phyloP scores from a whole-genome alignment of 352 stramenopile species.

The Pythium graminicola region DNA sequence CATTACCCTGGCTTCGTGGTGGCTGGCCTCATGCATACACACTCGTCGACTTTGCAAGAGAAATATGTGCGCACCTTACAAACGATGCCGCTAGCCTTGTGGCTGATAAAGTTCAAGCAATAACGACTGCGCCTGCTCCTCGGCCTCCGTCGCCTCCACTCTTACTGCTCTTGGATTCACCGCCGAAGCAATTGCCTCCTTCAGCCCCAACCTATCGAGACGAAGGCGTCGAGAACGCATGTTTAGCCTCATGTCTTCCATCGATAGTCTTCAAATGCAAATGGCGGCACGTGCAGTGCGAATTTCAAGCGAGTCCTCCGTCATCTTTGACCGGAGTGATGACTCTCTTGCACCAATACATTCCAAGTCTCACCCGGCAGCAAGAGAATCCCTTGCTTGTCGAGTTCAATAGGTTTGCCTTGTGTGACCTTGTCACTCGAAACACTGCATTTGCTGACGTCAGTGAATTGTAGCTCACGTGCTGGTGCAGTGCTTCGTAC shows the following conservation, averaged over 20 bases:
- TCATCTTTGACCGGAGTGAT: slow-evolving; percentile 27
- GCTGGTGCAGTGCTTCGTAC: background rate
- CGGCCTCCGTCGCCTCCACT: slow-evolving; percentile 18
- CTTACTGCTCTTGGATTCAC: slow-evolving; percentile 4
- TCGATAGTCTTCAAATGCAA: slow-evolving; percentile 60
- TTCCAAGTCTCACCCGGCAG: slow-evolving; percentile 25
- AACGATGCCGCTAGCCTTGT: too few relatives aligned
- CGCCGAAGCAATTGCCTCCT: slow-evolving; percentile 18
- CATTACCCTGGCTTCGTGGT: slow-evolving; percentile 46
- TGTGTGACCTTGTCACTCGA: too few relatives aligned
- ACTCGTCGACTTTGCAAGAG: slow-evolving; percentile 35
- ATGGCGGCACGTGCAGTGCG: slow-evolving; percentile 37
- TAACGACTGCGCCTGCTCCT: background rate
- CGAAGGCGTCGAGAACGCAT: too few relatives aligned
- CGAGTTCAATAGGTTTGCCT: slow-evolving; percentile 21
- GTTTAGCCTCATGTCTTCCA: too few relatives aligned
- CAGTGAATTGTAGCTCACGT: slow-evolving; percentile 6
- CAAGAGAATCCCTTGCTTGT: background rate
- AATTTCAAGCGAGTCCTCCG: slow-evolving; percentile 35
- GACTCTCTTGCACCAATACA: slow-evolving; percentile 31
- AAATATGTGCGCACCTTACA: slow-evolving; percentile 32
- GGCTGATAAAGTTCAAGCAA: background rate
- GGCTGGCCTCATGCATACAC: slow-evolving; percentile 54
- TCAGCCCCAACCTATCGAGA: slow-evolving; percentile 30
- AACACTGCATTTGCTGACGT: too few relatives aligned